A percentile compares a stretch with the other conserved stretches of the same genome.
Conservation (phyloP, 2,329 filamentous ascomycete species). For the Penicillium thymicola region DNA sequence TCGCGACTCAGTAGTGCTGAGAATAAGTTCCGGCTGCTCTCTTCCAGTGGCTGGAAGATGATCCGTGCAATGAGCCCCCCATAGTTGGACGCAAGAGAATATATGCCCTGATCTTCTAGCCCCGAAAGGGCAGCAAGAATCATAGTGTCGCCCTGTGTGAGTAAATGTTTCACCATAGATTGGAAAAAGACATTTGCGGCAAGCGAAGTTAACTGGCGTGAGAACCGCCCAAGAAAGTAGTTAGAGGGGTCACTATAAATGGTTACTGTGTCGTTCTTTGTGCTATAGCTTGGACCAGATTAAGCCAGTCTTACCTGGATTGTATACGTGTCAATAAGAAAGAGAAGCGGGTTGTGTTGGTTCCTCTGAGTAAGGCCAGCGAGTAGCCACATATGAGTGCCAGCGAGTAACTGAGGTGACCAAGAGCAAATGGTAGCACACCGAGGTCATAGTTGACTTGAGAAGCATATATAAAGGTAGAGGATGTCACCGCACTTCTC, state of each 20-base stretch:
- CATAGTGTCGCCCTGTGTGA: slow-evolving; percentile 92
- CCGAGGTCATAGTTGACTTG: slow-evolving; percentile 57
- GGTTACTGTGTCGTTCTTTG: slow-evolving; percentile 13
- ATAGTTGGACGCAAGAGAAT: slow-evolving; percentile 91
- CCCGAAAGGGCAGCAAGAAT: slow-evolving; percentile 76
- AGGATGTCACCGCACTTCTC: slow-evolving; percentile 73
- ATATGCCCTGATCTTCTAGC: slow-evolving; percentile 79
- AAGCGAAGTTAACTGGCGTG: slow-evolving; percentile 66
- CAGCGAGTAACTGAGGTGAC: slow-evolving; percentile 73
- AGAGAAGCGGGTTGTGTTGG: slow-evolving; percentile 63
- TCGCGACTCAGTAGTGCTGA: slow-evolving; percentile 66
- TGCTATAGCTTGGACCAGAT: background rate
- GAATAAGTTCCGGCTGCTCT: slow-evolving; percentile 86
- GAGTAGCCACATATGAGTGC: slow-evolving; percentile 69
- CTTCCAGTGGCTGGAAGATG: slow-evolving; percentile 91
- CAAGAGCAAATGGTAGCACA: slow-evolving; percentile 82
- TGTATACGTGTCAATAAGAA: slow-evolving; percentile 53
- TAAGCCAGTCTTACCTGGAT: slow-evolving; percentile 37
- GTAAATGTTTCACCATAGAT: slow-evolving; percentile 82
- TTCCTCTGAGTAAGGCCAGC: slow-evolving; percentile 57
- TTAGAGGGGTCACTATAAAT: slow-evolving; percentile 26
- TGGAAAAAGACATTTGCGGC: slow-evolving; percentile 83
- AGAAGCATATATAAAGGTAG: slow-evolving; percentile 63
- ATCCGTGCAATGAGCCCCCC: slow-evolving; percentile 84
- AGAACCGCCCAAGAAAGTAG: slow-evolving; percentile 63